These are phyloP conservation scores for Claviceps sp. DNA, from an alignment of 2,329 filamentous ascomycete species.

Conservation along the genomic window DNA sequence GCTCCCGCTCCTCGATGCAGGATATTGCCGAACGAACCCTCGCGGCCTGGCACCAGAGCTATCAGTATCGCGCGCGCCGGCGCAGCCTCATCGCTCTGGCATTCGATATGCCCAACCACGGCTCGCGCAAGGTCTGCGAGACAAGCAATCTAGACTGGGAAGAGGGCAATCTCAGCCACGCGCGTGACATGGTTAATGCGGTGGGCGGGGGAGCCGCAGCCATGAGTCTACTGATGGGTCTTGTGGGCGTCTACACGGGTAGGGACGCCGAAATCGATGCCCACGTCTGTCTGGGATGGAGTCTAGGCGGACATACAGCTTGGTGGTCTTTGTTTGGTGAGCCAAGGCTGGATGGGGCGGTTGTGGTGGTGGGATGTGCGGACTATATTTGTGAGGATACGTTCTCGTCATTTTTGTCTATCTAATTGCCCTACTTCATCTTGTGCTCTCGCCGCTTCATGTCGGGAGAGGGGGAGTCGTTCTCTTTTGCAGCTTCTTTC, in stretches of 20 bases:
- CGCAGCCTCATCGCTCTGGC: slow-evolving; percentile 64
- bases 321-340: slow-evolving; percentile 78
- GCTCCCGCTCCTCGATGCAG: slow-evolving; percentile 60
- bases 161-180: slow-evolving; percentile 65
- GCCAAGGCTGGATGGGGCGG: slow-evolving; percentile 60
- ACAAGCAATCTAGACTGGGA: slow-evolving; percentile 68
- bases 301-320: slow-evolving; percentile 72
- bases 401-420: neutral
- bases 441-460: neutral
- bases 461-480: no score
- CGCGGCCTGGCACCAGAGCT: slow-evolving; percentile 47
- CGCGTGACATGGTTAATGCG: slow-evolving; percentile 79
- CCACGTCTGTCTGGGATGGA: slow-evolving; percentile 70
- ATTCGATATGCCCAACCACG: slow-evolving; percentile 93
- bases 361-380: slow-evolving; percentile 77
- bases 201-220: slow-evolving; percentile 65
- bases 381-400: slow-evolving; percentile 56
- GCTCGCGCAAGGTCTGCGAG: slow-evolving; percentile 52
- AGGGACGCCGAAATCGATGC: slow-evolving; percentile 40
- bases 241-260: slow-evolving; percentile 58
- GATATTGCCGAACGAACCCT: slow-evolving; percentile 58
- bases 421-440: neutral
- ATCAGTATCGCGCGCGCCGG: slow-evolving; percentile 9
- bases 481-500: no score
- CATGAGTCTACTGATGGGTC: slow-evolving; percentile 60